phyloP scores from a whole-genome alignment of 169 alveolate species.

The Miamiensis avidus region DNA sequence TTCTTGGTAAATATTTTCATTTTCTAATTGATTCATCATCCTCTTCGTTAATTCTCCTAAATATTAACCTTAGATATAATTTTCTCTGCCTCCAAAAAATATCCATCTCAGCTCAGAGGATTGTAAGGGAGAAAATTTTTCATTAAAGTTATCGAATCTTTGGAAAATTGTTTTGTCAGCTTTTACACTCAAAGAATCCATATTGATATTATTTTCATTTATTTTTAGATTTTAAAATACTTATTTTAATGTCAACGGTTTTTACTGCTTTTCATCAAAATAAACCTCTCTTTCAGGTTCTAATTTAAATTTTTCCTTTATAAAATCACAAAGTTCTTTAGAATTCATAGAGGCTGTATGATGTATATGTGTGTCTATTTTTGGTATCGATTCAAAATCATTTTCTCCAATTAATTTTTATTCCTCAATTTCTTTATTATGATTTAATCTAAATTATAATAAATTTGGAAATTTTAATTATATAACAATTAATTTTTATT shows the following conservation, averaged over 20 bases:
- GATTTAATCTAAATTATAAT: conserved; percentile 45
- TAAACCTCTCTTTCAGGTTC: conserved; percentile 1
- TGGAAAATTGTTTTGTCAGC: conserved; percentile 89
- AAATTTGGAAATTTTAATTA: no score
- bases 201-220: conserved; percentile 67
- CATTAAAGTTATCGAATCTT: conserved; percentile 93
- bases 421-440: conserved; percentile 61
- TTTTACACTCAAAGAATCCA: conserved; percentile 54
- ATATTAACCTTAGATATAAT: neutral
- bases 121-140: conserved; percentile 91
- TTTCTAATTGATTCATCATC: neutral
- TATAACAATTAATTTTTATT: no score
- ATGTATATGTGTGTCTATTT: conserved; percentile 95
- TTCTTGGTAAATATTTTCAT: neutral
- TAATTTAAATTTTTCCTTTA: no score
- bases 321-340: no score
- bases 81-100: conserved; percentile 41
- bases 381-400: conserved; percentile 92
- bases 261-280: conserved; percentile 52
- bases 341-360: conserved; percentile 92
- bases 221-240: conserved; percentile 73
- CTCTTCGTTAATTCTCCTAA: neutral
- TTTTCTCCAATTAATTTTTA: conserved; percentile 66
- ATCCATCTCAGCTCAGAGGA: conserved; percentile 82
- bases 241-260: conserved; percentile 61